phyloP scores from a whole-genome alignment of 257 asterid genomes.

The Nemophila menziesii region DNA sequence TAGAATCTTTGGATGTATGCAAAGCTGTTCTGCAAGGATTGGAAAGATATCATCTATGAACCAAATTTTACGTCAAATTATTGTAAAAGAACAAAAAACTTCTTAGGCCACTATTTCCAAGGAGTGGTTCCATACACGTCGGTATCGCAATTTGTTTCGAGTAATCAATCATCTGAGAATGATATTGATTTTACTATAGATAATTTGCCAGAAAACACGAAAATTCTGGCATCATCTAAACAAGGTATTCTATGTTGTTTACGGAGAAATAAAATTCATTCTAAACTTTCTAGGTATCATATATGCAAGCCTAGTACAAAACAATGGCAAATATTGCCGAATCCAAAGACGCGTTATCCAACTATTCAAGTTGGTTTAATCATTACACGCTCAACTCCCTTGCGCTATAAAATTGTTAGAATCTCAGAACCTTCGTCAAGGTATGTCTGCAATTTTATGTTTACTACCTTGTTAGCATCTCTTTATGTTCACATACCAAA shows the following conservation, averaged over 20 bases:
- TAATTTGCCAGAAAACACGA: background rate
- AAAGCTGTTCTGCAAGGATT: constrained; percentile 5
- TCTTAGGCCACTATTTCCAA: constrained; percentile 6
- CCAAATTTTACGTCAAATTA: constrained; percentile 1
- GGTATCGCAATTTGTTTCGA: background rate
- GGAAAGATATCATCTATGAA: background rate
- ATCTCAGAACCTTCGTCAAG: constrained; percentile 1
- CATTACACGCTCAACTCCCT: background rate
- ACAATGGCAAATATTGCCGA: constrained; percentile 11
- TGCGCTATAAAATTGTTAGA: constrained; percentile 10
- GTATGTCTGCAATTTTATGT: too few species aligned
- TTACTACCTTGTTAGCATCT: too few species aligned
- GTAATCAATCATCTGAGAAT: background rate
- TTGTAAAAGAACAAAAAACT: background rate
- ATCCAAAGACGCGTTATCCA: constrained; percentile 3
- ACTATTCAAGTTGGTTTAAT: background rate
- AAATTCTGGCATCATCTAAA: constrained; percentile 6
- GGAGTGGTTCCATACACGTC: accelerated
- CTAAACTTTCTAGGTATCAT: background rate
- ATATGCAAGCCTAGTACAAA: constrained; percentile 7
- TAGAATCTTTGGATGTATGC: constrained; percentile 4
- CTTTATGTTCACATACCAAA: too few species aligned
- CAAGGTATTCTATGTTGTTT: constrained; percentile 14
- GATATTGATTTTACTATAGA: background rate
- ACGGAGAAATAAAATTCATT: background rate